A percentile compares a stretch with the other conserved stretches of the same genome.
Conservation (phyloP, 1,139 yeast species). For the Nakaseomyces uthaithaninus region DNA sequence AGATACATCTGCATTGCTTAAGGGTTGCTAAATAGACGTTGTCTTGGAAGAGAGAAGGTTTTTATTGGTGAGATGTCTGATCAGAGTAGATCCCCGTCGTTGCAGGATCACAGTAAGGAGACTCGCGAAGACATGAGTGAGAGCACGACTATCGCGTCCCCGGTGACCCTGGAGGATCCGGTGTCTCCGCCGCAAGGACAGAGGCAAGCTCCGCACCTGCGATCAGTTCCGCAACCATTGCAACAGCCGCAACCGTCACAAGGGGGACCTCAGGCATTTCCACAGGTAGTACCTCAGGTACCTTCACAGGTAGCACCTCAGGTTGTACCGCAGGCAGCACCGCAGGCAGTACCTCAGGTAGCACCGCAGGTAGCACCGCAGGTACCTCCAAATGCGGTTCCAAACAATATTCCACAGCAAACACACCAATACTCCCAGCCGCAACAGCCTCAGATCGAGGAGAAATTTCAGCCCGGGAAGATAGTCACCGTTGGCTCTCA, state of each 20-base stretch:
- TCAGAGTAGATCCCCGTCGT: background rate
- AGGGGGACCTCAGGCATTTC: too few species aligned
- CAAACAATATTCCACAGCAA: too few species aligned
- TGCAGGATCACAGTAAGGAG: background rate
- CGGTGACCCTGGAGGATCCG: background rate
- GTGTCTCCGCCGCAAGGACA: background rate
- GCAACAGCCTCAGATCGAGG: conserved; percentile 10
- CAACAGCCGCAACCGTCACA: too few species aligned
- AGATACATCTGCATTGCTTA: too few species aligned
- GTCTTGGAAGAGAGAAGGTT: too few species aligned
- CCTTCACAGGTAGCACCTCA: background rate
- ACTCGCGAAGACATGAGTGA: conserved; percentile 1
- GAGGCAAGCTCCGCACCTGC: too few species aligned
- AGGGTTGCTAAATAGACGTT: too few species aligned
- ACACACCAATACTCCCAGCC: background rate
- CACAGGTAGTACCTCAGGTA: background rate
- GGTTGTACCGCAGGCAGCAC: background rate
- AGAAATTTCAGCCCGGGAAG: conserved; percentile 40
- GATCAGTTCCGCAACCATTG: too few species aligned
- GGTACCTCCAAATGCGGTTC: background rate
- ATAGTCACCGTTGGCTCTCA: conserved; percentile 59
- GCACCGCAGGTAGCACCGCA: background rate
- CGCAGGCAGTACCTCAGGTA: background rate
- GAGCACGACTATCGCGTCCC: conserved; percentile 1
- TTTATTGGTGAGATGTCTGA: too few species aligned